phyloP scores from a whole-genome alignment of 306 rosid species.

The Cicer arietinum region DNA sequence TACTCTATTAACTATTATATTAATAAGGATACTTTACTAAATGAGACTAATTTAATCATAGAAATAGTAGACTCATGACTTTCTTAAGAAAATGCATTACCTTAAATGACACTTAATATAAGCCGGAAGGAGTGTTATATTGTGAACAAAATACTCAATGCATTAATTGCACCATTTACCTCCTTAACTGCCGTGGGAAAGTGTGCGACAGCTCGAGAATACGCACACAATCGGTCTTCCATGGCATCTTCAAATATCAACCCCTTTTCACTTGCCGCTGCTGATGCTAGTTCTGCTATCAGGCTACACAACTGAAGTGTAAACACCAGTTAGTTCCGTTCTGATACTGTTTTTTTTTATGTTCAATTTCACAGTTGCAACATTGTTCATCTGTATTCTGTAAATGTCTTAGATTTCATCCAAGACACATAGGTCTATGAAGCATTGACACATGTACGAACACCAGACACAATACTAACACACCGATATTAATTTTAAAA shows the following conservation, averaged over 20 bases:
- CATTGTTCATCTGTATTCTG: slow-evolving; percentile 10
- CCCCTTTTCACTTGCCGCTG: slow-evolving; percentile 80
- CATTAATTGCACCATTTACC: slow-evolving; percentile 52
- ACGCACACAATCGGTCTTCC: slow-evolving; percentile 90
- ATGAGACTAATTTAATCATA: too few relatives aligned
- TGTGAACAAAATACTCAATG: slow-evolving; percentile 2
- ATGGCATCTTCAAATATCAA: slow-evolving; percentile 72
- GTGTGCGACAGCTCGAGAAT: slow-evolving; percentile 83
- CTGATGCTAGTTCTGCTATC: slow-evolving; percentile 72
- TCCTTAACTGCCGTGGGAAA: slow-evolving; percentile 98
- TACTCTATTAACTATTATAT: too few relatives aligned
- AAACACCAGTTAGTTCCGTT: slow-evolving; percentile 32
- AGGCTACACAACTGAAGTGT: slow-evolving; percentile 76
- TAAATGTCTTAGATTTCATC: slow-evolving; percentile 20
- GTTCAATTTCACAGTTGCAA: slow-evolving; percentile 16
- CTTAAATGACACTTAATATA: too few relatives aligned
- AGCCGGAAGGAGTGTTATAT: neutral
- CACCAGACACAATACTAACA: too few relatives aligned
- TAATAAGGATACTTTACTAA: too few relatives aligned
- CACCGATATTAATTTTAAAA: too few relatives aligned
- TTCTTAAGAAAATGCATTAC: too few relatives aligned
- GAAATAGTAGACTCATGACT: too few relatives aligned
- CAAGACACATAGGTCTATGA: neutral
- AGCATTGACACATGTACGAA: too few relatives aligned
- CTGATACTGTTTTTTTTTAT: slow-evolving; percentile 3